Evolutionary conservation across 2,329 filamentous ascomycete genomes (phyloP).

Genomic region (Calcarisporium arbuscula): DNA sequence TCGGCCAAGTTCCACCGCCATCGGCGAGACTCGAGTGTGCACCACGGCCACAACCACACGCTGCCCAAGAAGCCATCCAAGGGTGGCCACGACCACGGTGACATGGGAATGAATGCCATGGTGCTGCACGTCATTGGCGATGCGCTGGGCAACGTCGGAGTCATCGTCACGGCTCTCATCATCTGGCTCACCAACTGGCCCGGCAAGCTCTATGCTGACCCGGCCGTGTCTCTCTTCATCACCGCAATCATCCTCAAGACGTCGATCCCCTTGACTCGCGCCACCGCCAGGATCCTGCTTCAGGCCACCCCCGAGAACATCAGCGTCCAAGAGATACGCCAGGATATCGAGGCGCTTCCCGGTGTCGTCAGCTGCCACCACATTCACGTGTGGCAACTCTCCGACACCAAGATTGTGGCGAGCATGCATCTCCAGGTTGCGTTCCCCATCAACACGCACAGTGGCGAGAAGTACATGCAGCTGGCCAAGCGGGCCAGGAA

Average conservation of each 20-base stretch:
- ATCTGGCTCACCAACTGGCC: slow-evolving; percentile 86
- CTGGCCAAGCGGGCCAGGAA: slow-evolving; percentile 75
- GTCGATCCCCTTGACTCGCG: slow-evolving; percentile 71
- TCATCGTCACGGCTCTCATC: slow-evolving; percentile 74
- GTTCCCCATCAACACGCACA: slow-evolving; percentile 80
- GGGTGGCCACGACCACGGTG: slow-evolving; percentile 71
- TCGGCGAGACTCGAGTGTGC: slow-evolving; percentile 47
- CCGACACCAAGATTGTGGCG: slow-evolving; percentile 88
- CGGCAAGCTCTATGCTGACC: slow-evolving; percentile 84
- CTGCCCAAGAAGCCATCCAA: slow-evolving; percentile 61
- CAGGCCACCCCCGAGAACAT: slow-evolving; percentile 91
- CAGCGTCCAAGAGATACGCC: slow-evolving; percentile 80
- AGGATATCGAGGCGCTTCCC: slow-evolving; percentile 79
- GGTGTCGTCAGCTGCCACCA: slow-evolving; percentile 91
- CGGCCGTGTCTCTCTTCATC: slow-evolving; percentile 87
- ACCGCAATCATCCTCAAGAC: slow-evolving; percentile 71
- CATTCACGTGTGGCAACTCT: slow-evolving; percentile 95
- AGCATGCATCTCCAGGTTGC: slow-evolving; percentile 89
- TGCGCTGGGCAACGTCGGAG: slow-evolving; percentile 78
- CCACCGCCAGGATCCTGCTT: slow-evolving; percentile 79
- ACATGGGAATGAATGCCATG: slow-evolving; percentile 93
- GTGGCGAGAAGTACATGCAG: slow-evolving; percentile 79
- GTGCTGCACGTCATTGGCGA: slow-evolving; percentile 73
- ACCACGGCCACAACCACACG: slow-evolving; percentile 74
- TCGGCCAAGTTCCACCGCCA: too few relatives aligned